A percentile compares a stretch with the other conserved stretches of the same genome.
phyloP scores from a whole-genome alignment of 176 grass and related monocot species.

The Paspalum notatum region DNA sequence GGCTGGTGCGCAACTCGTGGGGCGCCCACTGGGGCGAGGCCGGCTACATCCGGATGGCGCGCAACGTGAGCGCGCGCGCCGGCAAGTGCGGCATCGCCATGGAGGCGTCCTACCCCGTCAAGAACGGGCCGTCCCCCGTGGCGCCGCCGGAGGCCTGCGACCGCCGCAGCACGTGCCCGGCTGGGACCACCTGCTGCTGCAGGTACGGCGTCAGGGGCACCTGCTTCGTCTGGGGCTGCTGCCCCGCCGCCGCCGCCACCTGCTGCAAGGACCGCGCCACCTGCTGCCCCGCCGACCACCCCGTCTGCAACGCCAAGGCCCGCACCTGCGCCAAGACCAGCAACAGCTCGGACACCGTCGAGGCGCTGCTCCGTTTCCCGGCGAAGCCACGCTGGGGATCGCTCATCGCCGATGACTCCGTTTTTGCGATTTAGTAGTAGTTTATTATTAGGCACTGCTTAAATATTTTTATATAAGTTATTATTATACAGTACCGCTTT shows the following conservation, averaged over 20 bases:
- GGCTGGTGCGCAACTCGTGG: slow-evolving; percentile 82
- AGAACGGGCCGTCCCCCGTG: slow-evolving; percentile 37
- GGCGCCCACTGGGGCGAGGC: slow-evolving; percentile 53
- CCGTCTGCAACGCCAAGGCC: slow-evolving; percentile 45
- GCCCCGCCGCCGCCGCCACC: slow-evolving; percentile 56
- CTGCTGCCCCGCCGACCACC: slow-evolving; percentile 67
- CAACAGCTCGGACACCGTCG: slow-evolving; percentile 47
- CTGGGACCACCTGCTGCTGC: slow-evolving; percentile 75
- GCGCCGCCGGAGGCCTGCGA: slow-evolving; percentile 47
- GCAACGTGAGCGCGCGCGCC: slow-evolving; percentile 5
- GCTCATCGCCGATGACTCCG: background rate
- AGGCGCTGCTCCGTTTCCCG: slow-evolving; percentile 47
- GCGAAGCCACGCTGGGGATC: slow-evolving; percentile 24
- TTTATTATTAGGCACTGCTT: background rate
- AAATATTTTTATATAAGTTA: background rate
- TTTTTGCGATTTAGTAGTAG: background rate
- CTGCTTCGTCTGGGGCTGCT: slow-evolving; percentile 77
- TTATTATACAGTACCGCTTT: background rate
- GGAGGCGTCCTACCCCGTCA: slow-evolving; percentile 61
- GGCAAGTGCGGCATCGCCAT: slow-evolving; percentile 83
- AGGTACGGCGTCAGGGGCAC: slow-evolving; percentile 46
- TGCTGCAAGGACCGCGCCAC: slow-evolving; percentile 61
- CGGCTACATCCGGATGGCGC: slow-evolving; percentile 70
- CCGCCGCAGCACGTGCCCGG: slow-evolving; percentile 48
- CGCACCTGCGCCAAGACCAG: slow-evolving; percentile 59